These are phyloP conservation scores for Fusarium nodosum DNA, from an alignment of 2,329 filamentous ascomycete species.

Conservation along the genomic window DNA sequence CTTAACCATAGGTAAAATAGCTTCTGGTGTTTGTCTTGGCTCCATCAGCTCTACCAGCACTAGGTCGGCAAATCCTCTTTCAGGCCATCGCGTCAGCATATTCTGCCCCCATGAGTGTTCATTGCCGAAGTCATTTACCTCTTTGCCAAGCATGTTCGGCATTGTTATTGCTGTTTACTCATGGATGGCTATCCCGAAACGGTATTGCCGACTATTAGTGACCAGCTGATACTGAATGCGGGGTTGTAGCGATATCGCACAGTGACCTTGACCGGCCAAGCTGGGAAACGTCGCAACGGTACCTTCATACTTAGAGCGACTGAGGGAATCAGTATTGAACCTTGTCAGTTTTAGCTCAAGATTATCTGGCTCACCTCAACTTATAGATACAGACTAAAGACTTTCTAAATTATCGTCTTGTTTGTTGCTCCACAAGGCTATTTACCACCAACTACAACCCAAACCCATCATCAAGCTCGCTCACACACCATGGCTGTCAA, in stretches of 20 bases:
- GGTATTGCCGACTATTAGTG: not conserved
- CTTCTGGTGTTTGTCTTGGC: not conserved
- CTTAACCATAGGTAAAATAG: not conserved
- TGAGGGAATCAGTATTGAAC: not conserved
- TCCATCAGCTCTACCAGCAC: not conserved
- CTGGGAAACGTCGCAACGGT: not conserved
- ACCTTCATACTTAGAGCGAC: not conserved
- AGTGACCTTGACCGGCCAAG: not conserved
- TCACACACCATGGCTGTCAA: constrained; percentile 22
- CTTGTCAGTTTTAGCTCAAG: not conserved
- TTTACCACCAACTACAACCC: not conserved
- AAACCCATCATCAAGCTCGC: not conserved
- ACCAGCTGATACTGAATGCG: not conserved
- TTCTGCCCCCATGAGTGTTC: not conserved
- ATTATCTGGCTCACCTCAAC: not conserved
- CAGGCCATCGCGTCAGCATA: not conserved
- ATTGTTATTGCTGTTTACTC: not conserved
- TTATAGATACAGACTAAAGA: not conserved
- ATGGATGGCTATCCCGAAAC: not conserved
- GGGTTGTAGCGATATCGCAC: not conserved
- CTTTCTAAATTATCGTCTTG: not conserved
- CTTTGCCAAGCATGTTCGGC: not conserved
- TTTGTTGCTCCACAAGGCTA: not conserved
- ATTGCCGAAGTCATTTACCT: not conserved
- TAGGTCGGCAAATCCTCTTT: not conserved